Evolutionary conservation across 2,329 filamentous ascomycete genomes (phyloP), one percentile per base, ranked within the genome.

Genomic region (Coleophoma cylindrospora): DNA sequence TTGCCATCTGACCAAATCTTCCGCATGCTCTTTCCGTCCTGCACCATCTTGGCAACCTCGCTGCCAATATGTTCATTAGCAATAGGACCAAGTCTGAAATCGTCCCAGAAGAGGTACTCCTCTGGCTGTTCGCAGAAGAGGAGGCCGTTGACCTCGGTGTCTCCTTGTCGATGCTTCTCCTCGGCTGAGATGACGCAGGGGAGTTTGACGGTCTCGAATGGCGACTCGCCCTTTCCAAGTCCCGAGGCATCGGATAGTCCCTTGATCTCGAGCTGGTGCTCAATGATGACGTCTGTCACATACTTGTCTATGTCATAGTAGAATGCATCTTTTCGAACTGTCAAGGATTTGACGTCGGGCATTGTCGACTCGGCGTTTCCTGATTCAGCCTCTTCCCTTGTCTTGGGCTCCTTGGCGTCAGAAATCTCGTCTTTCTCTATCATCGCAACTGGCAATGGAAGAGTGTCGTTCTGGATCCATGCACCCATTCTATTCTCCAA

Each of bases 71-170:
- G 58, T 12, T 56, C 49, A 4, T 72, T 69, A 14, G 67, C 71
- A 19, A 64, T 60, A 37, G 56, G 54, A 13, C 66, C 67, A 4
- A 81, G 63, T 1, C 68, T 74, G 40, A 79, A 79, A 0, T 69
- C 66, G 45, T 77, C 75, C 61, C 73, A 75, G 60, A 80, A 82
- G 2, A 83, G 64, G 52, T 77, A 74, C 12, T 73, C 66, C 13
- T 73, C 64, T 7, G 61, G 61, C 2, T 54, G 37, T 4, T 54
- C 54, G 57, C 79, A 81, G 22, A 68, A 50, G 3, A 57, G 14
- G 38, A 57, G 38, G 19, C 62, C 60, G 19, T 59, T 58, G 0
- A 51, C 13, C 19, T 62, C 56, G 0, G 37, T 45, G 14, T 49
- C 40, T 5, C 27, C 36, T 2, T 52, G 40, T 2, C 53, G 58